Evolutionary conservation across 2,329 filamentous ascomycete species (phyloP), one percentile per base, ranked within the genome.

Genomic region (Lecanicillium sp.): DNA sequence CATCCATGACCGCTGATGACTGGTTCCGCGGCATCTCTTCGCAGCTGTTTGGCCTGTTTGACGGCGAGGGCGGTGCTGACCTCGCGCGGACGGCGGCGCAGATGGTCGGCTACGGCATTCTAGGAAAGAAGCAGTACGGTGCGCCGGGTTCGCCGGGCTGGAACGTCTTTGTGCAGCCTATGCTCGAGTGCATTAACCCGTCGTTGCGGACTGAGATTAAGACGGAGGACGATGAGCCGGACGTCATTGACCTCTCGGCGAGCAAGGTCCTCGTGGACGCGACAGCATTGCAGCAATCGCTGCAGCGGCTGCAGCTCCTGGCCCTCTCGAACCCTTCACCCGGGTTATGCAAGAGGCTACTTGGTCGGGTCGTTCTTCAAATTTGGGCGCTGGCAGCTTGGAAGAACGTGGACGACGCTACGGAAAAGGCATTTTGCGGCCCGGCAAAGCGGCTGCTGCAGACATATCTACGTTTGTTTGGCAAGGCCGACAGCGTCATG

Each of bases 321-420:
- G 54, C 79, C 2, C 63, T 73, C 15, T 81, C 79, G 0, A 81
- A 82, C 49, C 79, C 80, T 0, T 81, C 84, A 40, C 76, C 80
- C 0, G 79, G 79, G 0, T 58, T 86, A 9, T 73, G 78, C 32
- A 78, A 71, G 45, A 66, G 82, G 36, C 61, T 87, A 1, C 56
- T 85, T 3, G 61, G 65, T 3, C 75, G 75, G 1, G 51, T 84
- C 3, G 48, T 83, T 3, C 56, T 78, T 4, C 72, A 80, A 2
- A 59, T 87, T 0, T 87, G 82, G 82, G 64, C 70, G 2, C 52
- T 86, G 13, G 62, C 73, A 1, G 73, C 72, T 5, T 77, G 76
- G 68, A 49, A 58, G 1, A 55, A 54, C 7, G 47, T 61, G 4
- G 49, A 57, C 7, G 36, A 54, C 1, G 44, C 51, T 2, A 51